Base-by-base conservation (phyloP, 331 rosid species). In the Stylosanthes scabra region DNA sequence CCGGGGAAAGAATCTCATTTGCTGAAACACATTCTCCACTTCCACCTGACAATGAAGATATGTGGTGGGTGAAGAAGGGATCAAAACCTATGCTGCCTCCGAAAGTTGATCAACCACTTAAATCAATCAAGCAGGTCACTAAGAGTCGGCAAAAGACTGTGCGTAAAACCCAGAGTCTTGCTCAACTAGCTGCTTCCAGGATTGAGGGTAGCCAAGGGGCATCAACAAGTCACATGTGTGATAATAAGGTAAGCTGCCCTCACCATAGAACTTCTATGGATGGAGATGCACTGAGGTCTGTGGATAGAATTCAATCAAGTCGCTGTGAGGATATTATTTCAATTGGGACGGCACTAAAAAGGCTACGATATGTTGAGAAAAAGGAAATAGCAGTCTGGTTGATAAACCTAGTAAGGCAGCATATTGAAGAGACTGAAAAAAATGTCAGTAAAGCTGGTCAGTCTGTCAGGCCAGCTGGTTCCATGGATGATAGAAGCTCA, bases 161-260 rank as follows among this genome's bases (percentile, higher is more conserved):
- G 68, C 92, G 88, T 9, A 93, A 87, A 79, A 93, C 88, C 79
- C 86, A 80, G 27, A 93, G 96, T 88, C 93, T 93, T 66, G 93
- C 97, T 60, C 96, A 93, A 62, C 79, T 93, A 70, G 92, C 91
- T 37, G 84, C 90, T 67, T 80, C 96, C 71, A 87, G 98, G 81
- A 91, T 91, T 73, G 97, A 93, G 78, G 97, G 97, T 81, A 91
- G 98, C 80, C 96, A 87, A 85, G 98, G 98, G 81, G 98, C 98
- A 66, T 93, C 98, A 37, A 93, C 97, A 9, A 91, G 98, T 84
- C 98, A 93, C 66, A 80, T 86, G 20, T 93, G 97, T 88, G 93
- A 89, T 72, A 91, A 76, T 66, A 93, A 77, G 84, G 88, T 91
- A 52, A 82, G 74, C 74, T 93, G 97, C 66, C 92, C 98, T 80